Conservation (phyloP, 352 stramenopile species). For the Pythium insidiosum region DNA sequence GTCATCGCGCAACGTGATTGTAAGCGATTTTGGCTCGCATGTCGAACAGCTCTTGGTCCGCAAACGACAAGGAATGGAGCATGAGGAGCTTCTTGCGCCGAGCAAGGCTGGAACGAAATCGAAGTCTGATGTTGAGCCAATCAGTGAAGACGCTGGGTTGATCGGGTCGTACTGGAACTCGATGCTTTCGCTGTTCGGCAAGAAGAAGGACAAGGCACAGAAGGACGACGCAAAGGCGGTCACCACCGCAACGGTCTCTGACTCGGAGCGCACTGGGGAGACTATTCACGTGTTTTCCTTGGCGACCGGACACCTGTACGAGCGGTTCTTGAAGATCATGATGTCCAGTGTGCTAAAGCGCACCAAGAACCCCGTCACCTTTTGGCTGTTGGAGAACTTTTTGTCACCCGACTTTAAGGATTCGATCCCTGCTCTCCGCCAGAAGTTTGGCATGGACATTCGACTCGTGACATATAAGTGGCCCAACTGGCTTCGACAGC, state of each 20-base stretch:
- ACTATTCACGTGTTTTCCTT: slow-evolving; percentile 99
- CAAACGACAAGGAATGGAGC: slow-evolving; percentile 87
- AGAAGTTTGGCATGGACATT: slow-evolving; percentile 95
- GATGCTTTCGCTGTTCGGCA: slow-evolving; percentile 62
- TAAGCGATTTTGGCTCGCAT: slow-evolving; percentile 85
- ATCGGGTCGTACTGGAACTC: slow-evolving; percentile 67
- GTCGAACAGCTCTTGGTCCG: slow-evolving; percentile 88
- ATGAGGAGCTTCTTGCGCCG: slow-evolving; percentile 42
- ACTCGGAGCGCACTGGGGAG: slow-evolving; percentile 61
- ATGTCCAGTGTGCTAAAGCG: slow-evolving; percentile 98
- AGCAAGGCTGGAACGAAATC: slow-evolving; percentile 14
- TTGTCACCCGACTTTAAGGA: slow-evolving; percentile 97
- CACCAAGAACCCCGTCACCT: slow-evolving; percentile 96
- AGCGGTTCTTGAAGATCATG: slow-evolving; percentile 99
- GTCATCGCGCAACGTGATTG: slow-evolving; percentile 29
- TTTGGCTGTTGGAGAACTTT: slow-evolving; percentile 99
- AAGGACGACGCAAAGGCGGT: slow-evolving; percentile 9
- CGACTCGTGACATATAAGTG: slow-evolving; percentile 99
- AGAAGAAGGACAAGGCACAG: too few species aligned
- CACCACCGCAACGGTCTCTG: background rate
- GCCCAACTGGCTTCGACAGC: slow-evolving; percentile 96
- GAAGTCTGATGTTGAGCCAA: slow-evolving; percentile 23
- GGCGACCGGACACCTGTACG: slow-evolving; percentile 96
- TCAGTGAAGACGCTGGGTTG: slow-evolving; percentile 36
- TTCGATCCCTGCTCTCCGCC: slow-evolving; percentile 87